Base-by-base conservation (phyloP, 1,284 basidiomycete species). In the Phellopilus nigrolimitatus region DNA sequence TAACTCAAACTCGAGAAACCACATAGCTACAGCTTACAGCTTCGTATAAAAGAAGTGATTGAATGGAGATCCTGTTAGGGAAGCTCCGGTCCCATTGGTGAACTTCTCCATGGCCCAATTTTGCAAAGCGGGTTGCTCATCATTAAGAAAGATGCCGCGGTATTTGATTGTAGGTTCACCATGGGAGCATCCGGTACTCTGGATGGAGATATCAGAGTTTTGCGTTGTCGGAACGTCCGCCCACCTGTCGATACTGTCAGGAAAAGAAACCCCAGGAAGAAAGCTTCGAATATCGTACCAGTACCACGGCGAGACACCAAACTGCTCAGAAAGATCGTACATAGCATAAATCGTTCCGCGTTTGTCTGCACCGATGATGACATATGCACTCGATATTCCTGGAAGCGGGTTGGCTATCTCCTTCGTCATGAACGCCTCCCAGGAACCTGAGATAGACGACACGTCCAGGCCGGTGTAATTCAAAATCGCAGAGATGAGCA, bases 251-350 rank as follows among this genome's bases (percentile, higher is more conserved):
- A 17, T 45, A n/a, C 15, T 10, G 49, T 19, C 28, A 21, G n/a
- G n/a, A 28, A 13, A 39, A 13, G 30, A 38, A 25, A 19, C 8
- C 2, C 13, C 47, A 28, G 28, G 25, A 8, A 57, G 53, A 56
- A 36, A 42, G 19, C 24, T 31, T 21, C 19, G 12, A 49, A 37
- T 12, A 47, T 62, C 75, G 42, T 57, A 80, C 78, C 78, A 82
- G 57, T 76, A 80, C 80, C 80, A 83, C 15, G 80, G 79, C 15
- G 79, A 82, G 25, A 82, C 79, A 53, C 84, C 84, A 61, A 84
- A 78, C 59, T 88, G 84, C 62, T 87, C 84, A 8, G 81, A 82
- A 49, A 82, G 76, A 58, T 84, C 82, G 60, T 88, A 88, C 28
- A 87, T 59, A 2, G 75, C 83, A 59, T 72, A 88, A 22, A 87